Conservation (phyloP, 2,329 filamentous ascomycete genomes). For the Leptoxyphium fumago region DNA sequence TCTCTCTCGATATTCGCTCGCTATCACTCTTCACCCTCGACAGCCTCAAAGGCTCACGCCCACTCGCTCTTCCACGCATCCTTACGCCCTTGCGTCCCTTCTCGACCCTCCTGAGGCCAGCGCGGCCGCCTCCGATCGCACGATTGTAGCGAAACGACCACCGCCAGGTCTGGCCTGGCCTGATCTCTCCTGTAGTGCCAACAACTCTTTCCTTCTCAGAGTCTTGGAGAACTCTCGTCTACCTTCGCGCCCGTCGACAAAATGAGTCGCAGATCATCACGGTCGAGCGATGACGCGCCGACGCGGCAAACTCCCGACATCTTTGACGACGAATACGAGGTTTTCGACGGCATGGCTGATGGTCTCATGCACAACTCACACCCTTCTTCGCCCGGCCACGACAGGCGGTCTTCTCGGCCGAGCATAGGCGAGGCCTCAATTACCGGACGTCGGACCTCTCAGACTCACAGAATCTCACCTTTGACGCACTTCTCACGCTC, state of each 20-base stretch:
- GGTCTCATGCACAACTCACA: constrained; percentile 22
- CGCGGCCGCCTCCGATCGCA: no score
- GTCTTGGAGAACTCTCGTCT: no score
- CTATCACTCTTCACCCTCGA: no score
- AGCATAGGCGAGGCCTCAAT: constrained; percentile 8
- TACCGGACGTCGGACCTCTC: constrained; percentile 9
- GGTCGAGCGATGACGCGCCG: constrained; percentile 15
- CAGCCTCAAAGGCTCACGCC: no score
- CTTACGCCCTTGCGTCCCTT: no score
- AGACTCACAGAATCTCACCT: constrained; percentile 15
- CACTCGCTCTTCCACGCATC: no score
- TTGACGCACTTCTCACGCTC: constrained; percentile 14
- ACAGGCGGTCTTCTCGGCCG: constrained; percentile 8
- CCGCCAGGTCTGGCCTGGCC: no score
- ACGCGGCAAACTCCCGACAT: constrained; percentile 25
- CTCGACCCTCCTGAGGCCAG: no score
- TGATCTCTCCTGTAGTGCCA: no score
- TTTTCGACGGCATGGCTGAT: constrained; percentile 29
- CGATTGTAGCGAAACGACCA: no score
- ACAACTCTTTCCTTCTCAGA: no score
- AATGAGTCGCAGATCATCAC: constrained; percentile 7
- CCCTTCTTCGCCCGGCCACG: constrained; percentile 16
- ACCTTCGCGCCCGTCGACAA: not conserved
- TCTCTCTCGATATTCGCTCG: no score
- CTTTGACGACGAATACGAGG: constrained; percentile 35